Evolutionary conservation across 169 alveolate genomes (phyloP), one percentile per base, ranked within the genome.

Genomic region (Eimeria maxima): DNA sequence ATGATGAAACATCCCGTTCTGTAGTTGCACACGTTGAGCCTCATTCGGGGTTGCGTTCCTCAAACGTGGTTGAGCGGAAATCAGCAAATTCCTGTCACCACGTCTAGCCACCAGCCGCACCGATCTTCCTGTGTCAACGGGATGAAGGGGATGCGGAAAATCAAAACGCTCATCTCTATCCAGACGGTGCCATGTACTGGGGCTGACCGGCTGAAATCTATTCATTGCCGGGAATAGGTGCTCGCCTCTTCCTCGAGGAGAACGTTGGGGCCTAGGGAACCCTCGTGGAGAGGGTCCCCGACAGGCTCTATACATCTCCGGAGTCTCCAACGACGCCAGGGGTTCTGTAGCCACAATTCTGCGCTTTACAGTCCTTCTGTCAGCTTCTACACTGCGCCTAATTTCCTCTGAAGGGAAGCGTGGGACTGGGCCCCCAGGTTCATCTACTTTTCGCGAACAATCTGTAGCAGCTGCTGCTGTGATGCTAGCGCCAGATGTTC

Each of bases 311-410:
- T 65, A 45, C 44, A 24, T 10, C n/a, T 87, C 94, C 33, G 83
- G 67, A 11, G 47, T 24, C 6, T n/a, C 94, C 13, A 50, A 16
- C 7, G 65, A 44, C 18, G 80, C 53, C 7, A 27, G 3, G 8
- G 94, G 83, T 27, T 45, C 94, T 16, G 81, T 50, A 45, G 94
- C 65, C 84, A 87, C 94, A 44, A 87, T 87, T 65, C 83, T 63
- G 27, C 94, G 94, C 3, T 38, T 63, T 42, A 44, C 83, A 63
- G 44, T 33, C 29, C n/a, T 87, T 63, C 94, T 87, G 80, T 87
- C 45, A 38, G 18, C 29, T 84, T 84, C 74, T 11, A 22, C 53
- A 29, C 55, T 87, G 81, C 67, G 83, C 47, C n/a, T 14, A 87
- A 2, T 44, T 11, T 65, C 83, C 42, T 42, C 83, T 63, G 94